Evolutionary conservation across 2,329 filamentous ascomycete genomes (phyloP).

Genomic region (Penicillium psychrosexuale): DNA sequence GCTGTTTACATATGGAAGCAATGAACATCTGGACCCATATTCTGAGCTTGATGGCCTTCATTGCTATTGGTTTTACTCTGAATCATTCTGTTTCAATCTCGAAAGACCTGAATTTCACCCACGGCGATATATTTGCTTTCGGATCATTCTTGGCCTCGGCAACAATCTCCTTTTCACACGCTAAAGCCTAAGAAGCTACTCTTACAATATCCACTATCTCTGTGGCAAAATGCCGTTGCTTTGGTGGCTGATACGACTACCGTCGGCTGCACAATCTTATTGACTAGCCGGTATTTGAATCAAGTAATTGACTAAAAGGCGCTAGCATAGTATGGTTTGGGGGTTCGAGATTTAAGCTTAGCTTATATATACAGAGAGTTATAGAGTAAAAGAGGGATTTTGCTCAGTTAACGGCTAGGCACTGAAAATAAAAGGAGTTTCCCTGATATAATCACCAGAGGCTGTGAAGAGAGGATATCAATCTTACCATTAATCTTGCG

Average conservation of each 20-base stretch:
- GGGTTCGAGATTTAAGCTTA: no score
- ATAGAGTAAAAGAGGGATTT: no score
- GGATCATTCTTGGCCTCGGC: slow-evolving; percentile 5
- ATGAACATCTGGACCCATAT: slow-evolving; percentile 15
- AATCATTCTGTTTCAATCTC: not conserved
- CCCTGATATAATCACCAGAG: no score
- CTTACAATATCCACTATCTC: slow-evolving; percentile 28
- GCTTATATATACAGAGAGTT: no score
- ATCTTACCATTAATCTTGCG: no score
- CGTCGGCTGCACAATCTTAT: not conserved
- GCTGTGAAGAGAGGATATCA: no score
- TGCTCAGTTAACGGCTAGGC: no score
- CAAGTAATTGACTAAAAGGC: not conserved
- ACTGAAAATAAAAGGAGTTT: no score
- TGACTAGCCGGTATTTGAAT: not conserved
- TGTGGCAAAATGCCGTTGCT: slow-evolving; percentile 23
- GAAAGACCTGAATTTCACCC: not conserved
- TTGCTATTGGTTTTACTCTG: not conserved
- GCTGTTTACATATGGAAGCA: slow-evolving; percentile 14
- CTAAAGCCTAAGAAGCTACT: slow-evolving; percentile 25
- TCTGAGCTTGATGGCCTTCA: not conserved
- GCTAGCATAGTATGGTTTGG: no score
- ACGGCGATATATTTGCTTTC: slow-evolving; percentile 10
- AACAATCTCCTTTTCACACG: slow-evolving; percentile 29
- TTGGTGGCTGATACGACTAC: slow-evolving; percentile 7